A percentile compares a stretch with the other conserved stretches of the same genome.
Evolutionary conservation across 2,329 filamentous ascomycete genomes (phyloP).

Genomic region (Fusarium equiseti): DNA sequence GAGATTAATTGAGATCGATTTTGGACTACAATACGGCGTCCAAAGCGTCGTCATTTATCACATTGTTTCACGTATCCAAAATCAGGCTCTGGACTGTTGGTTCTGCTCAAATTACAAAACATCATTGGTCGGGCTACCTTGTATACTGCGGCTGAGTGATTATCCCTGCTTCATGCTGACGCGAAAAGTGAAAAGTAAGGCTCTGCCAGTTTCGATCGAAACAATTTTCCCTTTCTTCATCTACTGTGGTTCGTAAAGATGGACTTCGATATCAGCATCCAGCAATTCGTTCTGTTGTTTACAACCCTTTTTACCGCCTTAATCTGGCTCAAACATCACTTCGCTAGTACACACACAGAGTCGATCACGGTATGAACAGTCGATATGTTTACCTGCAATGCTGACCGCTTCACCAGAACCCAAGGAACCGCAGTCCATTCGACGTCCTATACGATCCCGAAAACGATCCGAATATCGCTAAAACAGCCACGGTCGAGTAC

Average conservation of each 20-base stretch:
- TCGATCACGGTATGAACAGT: neutral
- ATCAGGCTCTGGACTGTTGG: neutral
- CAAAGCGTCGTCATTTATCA: too few relatives aligned
- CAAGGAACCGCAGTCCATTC: neutral
- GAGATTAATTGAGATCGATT: neutral
- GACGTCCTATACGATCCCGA: neutral
- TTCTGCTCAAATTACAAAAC: neutral
- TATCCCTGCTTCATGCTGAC: neutral
- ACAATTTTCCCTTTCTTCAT: too few relatives aligned
- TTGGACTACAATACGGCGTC: neutral
- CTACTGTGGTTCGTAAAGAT: neutral
- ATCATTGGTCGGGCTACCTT: neutral
- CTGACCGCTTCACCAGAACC: neutral
- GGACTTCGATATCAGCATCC: neutral
- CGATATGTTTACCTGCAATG: fast-evolving
- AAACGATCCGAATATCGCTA: neutral
- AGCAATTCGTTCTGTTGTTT: too few relatives aligned
- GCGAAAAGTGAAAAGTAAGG: neutral
- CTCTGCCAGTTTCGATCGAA: neutral
- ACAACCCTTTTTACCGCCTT: fast-evolving
- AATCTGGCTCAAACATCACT: neutral
- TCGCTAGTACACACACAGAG: neutral
- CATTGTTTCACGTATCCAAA: neutral
- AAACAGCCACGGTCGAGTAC: neutral
- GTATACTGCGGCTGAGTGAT: neutral